Evolutionary conservation across 192 early-diverging fungal genomes (phyloP), one percentile per base, ranked within the genome.

Genomic region (Paraglomus brasilianum): DNA sequence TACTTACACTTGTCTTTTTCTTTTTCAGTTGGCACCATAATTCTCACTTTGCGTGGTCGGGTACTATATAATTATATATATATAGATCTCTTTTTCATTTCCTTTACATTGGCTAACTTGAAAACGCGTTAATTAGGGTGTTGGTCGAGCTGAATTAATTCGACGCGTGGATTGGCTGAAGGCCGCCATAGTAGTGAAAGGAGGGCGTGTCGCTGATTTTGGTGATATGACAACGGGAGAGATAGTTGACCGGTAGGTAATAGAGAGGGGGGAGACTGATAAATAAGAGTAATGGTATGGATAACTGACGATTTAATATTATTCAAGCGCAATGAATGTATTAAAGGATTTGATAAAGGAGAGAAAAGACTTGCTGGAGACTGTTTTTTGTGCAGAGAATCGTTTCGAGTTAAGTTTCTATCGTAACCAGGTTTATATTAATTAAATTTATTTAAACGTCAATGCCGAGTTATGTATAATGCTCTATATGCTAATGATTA

Each of bases 351-450:
- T 92, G 19, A 84, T 94, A 64, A 91, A 90, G 7, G 80, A 86
- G 49, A 81, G 87, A 45, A 88, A 81, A 57, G 91, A 92, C 41
- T 75, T 94, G n/a, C 72, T 94, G 17, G 92, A 94, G 64, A 86
- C 88, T 15, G 88, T 91, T 6, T 94, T 90, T 76, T 92, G 91
- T 71, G 90, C 86, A 5, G 80, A 88, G 17, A 92, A 91, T 75
- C 83, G 89, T 39, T 94, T 94, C 68, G 91, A 92, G 74, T 77
- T 94, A 1, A 87, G 85, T 46, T 92, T 89, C 69, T 94, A 94
- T 73, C 81, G 92, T 38, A 94, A 94, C 60, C 89, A 92, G 72
- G 89, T 92, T 30, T 30, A n/a, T 76, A 73, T 39, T 70, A 74
- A 36, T 42, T 72, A 8, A 9, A 30, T 17, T 7, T 41, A 36